These are phyloP conservation scores for Zea luxurians DNA, from an alignment of 176 grass and related monocot species.

Conservation along the genomic window DNA sequence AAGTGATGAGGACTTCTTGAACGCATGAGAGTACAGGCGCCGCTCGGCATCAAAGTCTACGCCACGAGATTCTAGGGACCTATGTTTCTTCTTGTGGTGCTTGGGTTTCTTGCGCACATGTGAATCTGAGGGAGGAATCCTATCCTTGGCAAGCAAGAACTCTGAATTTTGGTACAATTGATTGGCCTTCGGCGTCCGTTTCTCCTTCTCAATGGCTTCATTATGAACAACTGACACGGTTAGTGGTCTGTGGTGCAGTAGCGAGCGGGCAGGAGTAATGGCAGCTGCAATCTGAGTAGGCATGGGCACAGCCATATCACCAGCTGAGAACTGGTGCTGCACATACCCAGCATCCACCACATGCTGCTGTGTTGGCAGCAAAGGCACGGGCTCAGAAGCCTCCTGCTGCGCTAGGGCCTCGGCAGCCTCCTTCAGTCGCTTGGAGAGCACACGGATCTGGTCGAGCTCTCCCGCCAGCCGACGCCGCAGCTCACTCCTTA, in stretches of 20 bases:
- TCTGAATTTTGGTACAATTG: constrained; percentile 75
- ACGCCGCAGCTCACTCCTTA: constrained; percentile 57
- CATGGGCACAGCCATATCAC: neutral
- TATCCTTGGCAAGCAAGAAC: constrained; percentile 90
- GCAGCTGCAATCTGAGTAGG: too few species aligned
- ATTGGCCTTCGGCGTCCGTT: constrained; percentile 73
- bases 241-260: constrained; percentile 34
- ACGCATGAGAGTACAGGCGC: constrained; percentile 60
- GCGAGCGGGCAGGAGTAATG: constrained; percentile 17
- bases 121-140: constrained; percentile 56
- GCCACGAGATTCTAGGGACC: constrained; percentile 31
- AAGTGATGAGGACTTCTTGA: constrained; percentile 71
- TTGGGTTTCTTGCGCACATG: constrained; percentile 73
- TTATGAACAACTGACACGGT: constrained; percentile 54
- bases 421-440: constrained; percentile 48
- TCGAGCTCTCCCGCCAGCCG: constrained; percentile 66
- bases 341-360: constrained; percentile 40
- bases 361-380: neutral
- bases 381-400: neutral
- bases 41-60: constrained; percentile 42
- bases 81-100: constrained; percentile 59
- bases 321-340: constrained; percentile 53
- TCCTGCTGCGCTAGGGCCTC: constrained; percentile 38
- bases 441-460: constrained; percentile 69
- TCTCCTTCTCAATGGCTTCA: constrained; percentile 82